These are phyloP conservation scores for Alternaria metachromatica DNA, from an alignment of 2,329 filamentous ascomycete genomes.

Conservation along the genomic window DNA sequence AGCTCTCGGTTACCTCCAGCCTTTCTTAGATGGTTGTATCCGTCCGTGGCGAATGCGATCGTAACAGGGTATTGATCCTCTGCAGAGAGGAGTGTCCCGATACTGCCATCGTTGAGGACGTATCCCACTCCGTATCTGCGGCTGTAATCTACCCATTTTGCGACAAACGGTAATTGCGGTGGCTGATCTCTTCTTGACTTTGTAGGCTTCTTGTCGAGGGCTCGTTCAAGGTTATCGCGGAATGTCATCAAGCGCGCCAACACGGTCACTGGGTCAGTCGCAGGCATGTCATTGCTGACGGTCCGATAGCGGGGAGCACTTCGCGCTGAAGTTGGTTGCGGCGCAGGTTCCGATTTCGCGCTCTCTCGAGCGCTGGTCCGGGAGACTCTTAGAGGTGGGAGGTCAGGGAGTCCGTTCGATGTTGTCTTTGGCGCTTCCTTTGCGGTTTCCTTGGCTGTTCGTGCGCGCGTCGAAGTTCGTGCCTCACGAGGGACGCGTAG, in stretches of 20 bases:
- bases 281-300: slow-evolving; percentile 39
- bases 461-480: slow-evolving; percentile 34
- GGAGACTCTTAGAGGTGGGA: slow-evolving; percentile 31
- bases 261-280: slow-evolving; percentile 55
- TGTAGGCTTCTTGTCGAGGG: slow-evolving; percentile 49
- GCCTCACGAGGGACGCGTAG: slow-evolving; percentile 38
- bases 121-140: slow-evolving; percentile 87
- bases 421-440: slow-evolving; percentile 29
- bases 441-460: slow-evolving; percentile 31
- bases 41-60: slow-evolving; percentile 73
- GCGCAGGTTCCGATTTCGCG: slow-evolving; percentile 26
- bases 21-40: slow-evolving; percentile 72
- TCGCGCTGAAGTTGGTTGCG: slow-evolving; percentile 26
- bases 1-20: slow-evolving; percentile 65
- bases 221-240: slow-evolving; percentile 55
- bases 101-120: slow-evolving; percentile 80
- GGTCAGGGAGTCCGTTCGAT: slow-evolving; percentile 32
- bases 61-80: slow-evolving; percentile 64
- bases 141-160: slow-evolving; percentile 87
- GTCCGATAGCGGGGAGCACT: slow-evolving; percentile 31
- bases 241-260: slow-evolving; percentile 53
- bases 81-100: slow-evolving; percentile 69
- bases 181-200: slow-evolving; percentile 56
- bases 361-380: slow-evolving; percentile 26
- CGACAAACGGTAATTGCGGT: slow-evolving; percentile 64